These are phyloP conservation scores for Stenocarpella maydis DNA, from an alignment of 2,329 filamentous ascomycete species.

Conservation along the genomic window DNA sequence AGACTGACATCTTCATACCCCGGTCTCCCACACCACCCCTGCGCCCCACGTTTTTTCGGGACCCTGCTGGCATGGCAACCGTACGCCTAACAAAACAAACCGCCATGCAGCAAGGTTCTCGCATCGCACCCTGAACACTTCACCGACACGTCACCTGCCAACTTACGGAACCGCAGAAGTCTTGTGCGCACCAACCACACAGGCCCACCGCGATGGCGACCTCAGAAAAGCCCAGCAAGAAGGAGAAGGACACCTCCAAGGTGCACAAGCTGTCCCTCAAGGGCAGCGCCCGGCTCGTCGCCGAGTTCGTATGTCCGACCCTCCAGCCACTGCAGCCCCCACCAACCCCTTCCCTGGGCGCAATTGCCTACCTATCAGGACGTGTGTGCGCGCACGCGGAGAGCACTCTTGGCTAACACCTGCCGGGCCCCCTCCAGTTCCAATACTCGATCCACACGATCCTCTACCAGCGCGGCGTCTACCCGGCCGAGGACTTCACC, in stretches of 20 bases:
- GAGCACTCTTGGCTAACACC: conserved; percentile 36
- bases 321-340: neutral
- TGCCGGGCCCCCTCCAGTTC: conserved; percentile 64
- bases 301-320: conserved; percentile 81
- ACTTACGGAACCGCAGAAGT: neutral
- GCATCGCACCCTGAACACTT: neutral
- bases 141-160: conserved; percentile 16
- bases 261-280: conserved; percentile 94
- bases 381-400: neutral
- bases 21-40: conserved; percentile 2
- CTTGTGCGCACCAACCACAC: too few relatives aligned
- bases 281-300: conserved; percentile 84
- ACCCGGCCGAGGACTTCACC: conserved; percentile 96
- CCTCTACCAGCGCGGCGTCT: conserved; percentile 82
- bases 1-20: neutral
- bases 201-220: conserved; percentile 34
- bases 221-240: conserved; percentile 38
- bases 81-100: conserved; percentile 10
- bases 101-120: conserved; percentile 13
- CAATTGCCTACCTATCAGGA: too few relatives aligned
- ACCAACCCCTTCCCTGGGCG: too few relatives aligned
- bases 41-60: conserved; percentile 15
- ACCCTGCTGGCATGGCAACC: conserved; percentile 20
- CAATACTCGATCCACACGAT: conserved; percentile 99
- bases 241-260: conserved; percentile 78